Conservation (phyloP, 306 rosid species). For the Corylus heterophylla region DNA sequence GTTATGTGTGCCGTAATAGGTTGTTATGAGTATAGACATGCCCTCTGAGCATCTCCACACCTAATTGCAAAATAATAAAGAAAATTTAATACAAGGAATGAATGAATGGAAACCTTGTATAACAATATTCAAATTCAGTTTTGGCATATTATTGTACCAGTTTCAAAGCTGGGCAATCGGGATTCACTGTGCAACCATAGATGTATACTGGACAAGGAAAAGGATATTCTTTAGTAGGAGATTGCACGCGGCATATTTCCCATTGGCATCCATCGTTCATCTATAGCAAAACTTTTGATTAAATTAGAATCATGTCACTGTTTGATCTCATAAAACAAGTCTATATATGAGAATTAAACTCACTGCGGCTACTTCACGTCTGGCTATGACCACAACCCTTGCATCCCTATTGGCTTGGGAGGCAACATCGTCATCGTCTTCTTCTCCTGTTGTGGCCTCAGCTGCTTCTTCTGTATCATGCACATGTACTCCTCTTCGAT, state of each 20-base stretch:
- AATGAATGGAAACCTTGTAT: too few species aligned
- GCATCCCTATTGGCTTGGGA: too few species aligned
- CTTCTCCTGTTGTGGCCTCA: too few species aligned
- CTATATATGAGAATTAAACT: too few species aligned
- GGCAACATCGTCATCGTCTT: too few species aligned
- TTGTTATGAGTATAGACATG: slow-evolving; percentile 88
- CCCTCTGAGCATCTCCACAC: slow-evolving; percentile 94
- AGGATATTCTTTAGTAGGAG: slow-evolving; percentile 10
- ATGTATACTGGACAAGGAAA: slow-evolving; percentile 90
- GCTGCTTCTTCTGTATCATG: too few species aligned
- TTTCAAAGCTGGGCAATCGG: slow-evolving; percentile 74
- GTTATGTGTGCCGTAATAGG: slow-evolving; percentile 92
- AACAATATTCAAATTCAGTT: too few species aligned
- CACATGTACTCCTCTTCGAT: too few species aligned
- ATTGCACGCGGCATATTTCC: too few species aligned
- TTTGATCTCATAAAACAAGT: background rate
- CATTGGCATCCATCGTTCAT: slow-evolving; percentile 52
- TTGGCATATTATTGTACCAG: too few species aligned
- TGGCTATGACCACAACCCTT: too few species aligned
- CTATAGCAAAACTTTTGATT: slow-evolving; percentile 28
- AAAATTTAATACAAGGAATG: background rate
- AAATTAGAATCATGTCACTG: background rate
- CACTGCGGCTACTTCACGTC: too few species aligned
- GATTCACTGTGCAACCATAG: slow-evolving; percentile 84
- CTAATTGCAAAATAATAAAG: slow-evolving; percentile 31